Evolutionary conservation across 306 rosid species (phyloP), one percentile per base, ranked within the genome.

Genomic region (Vicia faba): DNA sequence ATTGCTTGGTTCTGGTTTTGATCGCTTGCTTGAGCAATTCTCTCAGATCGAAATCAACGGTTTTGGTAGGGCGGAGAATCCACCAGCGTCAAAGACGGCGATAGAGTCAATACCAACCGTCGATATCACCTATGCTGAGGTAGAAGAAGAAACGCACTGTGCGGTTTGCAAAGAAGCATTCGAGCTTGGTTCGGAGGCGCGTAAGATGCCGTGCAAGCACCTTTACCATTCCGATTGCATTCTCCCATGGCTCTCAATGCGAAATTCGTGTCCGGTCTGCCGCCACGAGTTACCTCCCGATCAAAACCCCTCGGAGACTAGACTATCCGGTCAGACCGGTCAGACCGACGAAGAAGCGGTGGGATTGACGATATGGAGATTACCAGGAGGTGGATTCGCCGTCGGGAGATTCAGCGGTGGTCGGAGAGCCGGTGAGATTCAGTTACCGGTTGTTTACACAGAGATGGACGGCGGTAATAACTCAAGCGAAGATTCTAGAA

Each of bases 151-250:
- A 41, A 73, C 87, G 8, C 88, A 86, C 89, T 93, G 98, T 39
- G 96, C 96, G 1, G 89, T 93, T 0, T 93, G 98, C 71, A 89
- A 75, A 49, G 98, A 93, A 44, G 86, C 93, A 1, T 93, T 93
- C 41, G 87, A 89, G 60, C 74, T 86, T 0, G 88, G 96, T 3
- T 49, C 88, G 5, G 88, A 81, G 72, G 98, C 95, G 70, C 84
- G 93, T 14, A 96, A 93, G 82, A 86, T 89, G 98, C 97, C 98
- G 0, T 93, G 98, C 64, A 89, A 84, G 66, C 98, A 93, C 20
- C 84, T 93, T 7, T 92, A 92, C 76, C 98, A 92, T 39, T 80
- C 93, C 5, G 96, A 89, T 49, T 92, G 98, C 60, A 89, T 92
- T 50, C 83, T 92, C 11, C 96, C 96, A 0, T 92, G 98, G 98